These are phyloP conservation scores for Colletotrichum magnum DNA, from an alignment of 2,329 filamentous ascomycete genomes.

Conservation along the genomic window DNA sequence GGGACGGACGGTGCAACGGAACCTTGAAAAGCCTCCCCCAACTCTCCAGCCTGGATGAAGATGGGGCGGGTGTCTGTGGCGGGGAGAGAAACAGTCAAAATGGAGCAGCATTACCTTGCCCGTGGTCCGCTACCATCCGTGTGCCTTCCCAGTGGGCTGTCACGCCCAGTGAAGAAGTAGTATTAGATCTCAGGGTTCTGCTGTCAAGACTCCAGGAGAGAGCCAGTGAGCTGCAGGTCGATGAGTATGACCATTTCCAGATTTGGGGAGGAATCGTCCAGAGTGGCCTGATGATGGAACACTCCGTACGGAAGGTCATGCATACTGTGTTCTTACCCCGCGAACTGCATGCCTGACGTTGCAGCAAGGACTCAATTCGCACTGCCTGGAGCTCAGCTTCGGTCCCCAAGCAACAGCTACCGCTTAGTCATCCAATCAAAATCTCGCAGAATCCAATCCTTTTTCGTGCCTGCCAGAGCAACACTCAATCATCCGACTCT, in stretches of 20 bases:
- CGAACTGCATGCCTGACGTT: accelerated
- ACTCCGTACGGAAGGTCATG: neutral
- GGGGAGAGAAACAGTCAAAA: neutral
- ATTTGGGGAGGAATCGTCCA: constrained; percentile 32
- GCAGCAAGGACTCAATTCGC: constrained; percentile 26
- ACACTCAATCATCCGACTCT: constrained; percentile 50
- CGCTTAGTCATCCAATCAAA: constrained; percentile 44
- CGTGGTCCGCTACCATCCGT: neutral
- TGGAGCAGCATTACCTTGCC: neutral
- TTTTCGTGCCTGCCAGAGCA: constrained; percentile 39
- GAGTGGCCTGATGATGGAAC: constrained; percentile 28
- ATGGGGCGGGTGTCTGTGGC: constrained; percentile 8
- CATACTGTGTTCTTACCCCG: neutral
- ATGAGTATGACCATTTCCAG: constrained; percentile 34
- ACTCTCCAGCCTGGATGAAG: constrained; percentile 5
- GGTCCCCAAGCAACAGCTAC: constrained; percentile 21
- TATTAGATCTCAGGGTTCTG: constrained; percentile 24
- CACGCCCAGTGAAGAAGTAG: constrained; percentile 24
- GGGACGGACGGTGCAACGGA: constrained; percentile 24
- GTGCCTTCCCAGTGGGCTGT: constrained; percentile 13
- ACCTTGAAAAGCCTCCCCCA: constrained; percentile 17
- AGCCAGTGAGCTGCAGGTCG: constrained; percentile 28
- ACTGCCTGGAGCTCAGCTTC: constrained; percentile 41
- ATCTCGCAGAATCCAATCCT: constrained; percentile 43
- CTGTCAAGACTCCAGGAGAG: neutral